Conservation (phyloP, 768 basidiomycete genomes). For the Tricholoma furcatifolium region DNA sequence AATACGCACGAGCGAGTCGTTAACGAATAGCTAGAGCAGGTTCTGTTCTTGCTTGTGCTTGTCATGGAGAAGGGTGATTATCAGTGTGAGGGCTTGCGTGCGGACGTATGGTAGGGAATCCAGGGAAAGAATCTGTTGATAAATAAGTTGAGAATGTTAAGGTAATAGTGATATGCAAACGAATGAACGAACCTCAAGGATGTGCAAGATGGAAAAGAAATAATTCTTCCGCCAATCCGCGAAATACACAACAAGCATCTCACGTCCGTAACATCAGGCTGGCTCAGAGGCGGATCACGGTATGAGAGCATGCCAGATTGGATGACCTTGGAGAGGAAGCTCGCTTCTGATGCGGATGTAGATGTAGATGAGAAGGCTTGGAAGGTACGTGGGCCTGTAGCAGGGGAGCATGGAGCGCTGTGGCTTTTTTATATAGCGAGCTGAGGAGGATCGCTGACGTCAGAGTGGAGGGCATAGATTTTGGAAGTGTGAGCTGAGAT, state of each 20-base stretch:
- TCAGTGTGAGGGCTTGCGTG: slow-evolving; percentile 75
- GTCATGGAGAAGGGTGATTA: slow-evolving; percentile 77
- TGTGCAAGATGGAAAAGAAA: slow-evolving; percentile 89
- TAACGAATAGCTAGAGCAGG: slow-evolving; percentile 84
- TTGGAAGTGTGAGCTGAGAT: slow-evolving; percentile 38
- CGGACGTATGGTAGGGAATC: slow-evolving; percentile 89
- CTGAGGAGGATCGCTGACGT: slow-evolving; percentile 45
- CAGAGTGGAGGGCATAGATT: slow-evolving; percentile 29
- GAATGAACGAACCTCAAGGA: slow-evolving; percentile 95
- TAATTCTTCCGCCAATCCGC: slow-evolving; percentile 98
- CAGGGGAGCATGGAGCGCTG: slow-evolving; percentile 43
- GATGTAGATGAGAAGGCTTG: slow-evolving; percentile 58
- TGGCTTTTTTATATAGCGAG: slow-evolving; percentile 45
- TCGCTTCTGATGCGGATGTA: slow-evolving; percentile 75
- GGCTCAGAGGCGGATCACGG: slow-evolving; percentile 90
- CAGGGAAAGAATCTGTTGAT: slow-evolving; percentile 64
- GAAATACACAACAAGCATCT: slow-evolving; percentile 76
- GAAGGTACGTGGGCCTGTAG: slow-evolving; percentile 44
- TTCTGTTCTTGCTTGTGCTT: slow-evolving; percentile 99
- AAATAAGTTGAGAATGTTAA: not conserved
- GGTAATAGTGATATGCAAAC: slow-evolving; percentile 16
- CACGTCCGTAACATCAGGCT: slow-evolving; percentile 66
- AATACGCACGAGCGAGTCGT: slow-evolving; percentile 83
- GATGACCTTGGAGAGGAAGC: slow-evolving; percentile 84
- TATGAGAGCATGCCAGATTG: slow-evolving; percentile 88